These are phyloP conservation scores for Gastroboletus turbinatus DNA, from an alignment of 1,284 basidiomycete genomes.

Conservation along the genomic window DNA sequence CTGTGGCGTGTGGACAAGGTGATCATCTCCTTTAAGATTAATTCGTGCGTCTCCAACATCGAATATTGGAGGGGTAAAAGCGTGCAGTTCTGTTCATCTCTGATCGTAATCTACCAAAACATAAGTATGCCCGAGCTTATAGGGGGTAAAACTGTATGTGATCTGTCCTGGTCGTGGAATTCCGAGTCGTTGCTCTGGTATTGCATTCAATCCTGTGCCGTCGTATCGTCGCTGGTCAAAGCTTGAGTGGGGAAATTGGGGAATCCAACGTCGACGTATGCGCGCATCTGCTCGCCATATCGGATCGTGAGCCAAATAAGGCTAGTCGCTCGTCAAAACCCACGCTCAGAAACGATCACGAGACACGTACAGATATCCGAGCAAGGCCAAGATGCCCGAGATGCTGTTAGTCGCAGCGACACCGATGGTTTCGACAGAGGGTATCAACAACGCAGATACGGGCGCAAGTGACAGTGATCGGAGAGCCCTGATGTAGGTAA, in stretches of 20 bases:
- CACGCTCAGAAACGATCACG: neutral
- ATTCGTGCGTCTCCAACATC: neutral
- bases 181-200: neutral
- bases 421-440: constrained; percentile 53
- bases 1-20: no score
- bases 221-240: neutral
- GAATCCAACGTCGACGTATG: constrained; percentile 47
- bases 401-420: constrained; percentile 52
- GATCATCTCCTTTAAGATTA: neutral
- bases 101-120: neutral
- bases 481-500: constrained; percentile 38
- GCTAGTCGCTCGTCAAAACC: constrained; percentile 26
- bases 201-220: neutral
- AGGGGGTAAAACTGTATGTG: no score
- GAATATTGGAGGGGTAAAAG: neutral
- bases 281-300: constrained; percentile 48
- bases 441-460: constrained; percentile 23
- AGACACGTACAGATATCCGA: constrained; percentile 45
- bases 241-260: constrained; percentile 18
- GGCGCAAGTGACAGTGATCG: constrained; percentile 39
- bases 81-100: neutral
- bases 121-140: neutral
- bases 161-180: neutral
- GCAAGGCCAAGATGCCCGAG: constrained; percentile 41
- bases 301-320: constrained; percentile 43